A percentile compares a stretch with the other conserved stretches of the same genome.
These are phyloP conservation scores for Dalbergia oliveri DNA, from an alignment of 306 rosid species.

Conservation along the genomic window DNA sequence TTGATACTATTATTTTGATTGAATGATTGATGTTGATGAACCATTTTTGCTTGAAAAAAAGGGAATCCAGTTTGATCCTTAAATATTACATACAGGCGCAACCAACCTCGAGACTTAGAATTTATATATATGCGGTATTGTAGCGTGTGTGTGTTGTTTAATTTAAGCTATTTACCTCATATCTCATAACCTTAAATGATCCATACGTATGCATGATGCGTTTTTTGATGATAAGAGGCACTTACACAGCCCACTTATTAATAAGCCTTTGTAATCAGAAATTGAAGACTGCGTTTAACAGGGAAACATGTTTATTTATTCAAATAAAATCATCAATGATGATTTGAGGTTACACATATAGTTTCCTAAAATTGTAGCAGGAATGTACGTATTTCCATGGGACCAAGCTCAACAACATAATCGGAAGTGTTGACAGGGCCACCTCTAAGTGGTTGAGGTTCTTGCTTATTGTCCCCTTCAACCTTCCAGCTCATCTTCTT, in stretches of 20 bases:
- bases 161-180: neutral
- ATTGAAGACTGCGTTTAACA: neutral
- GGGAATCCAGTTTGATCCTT: neutral
- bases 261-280: neutral
- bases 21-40: neutral
- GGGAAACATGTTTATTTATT: slow-evolving; percentile 33
- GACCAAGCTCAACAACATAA: slow-evolving; percentile 77
- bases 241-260: neutral
- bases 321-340: neutral
- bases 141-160: no score
- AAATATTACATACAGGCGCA: neutral
- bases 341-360: neutral
- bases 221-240: neutral
- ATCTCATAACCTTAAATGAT: neutral
- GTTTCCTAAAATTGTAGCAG: slow-evolving; percentile 54
- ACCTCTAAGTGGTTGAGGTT: slow-evolving; percentile 58
- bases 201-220: neutral
- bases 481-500: slow-evolving; percentile 72
- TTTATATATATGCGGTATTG: neutral
- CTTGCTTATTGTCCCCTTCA: slow-evolving; percentile 54
- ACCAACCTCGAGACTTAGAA: neutral
- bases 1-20: neutral
- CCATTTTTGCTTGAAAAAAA: no score
- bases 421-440: slow-evolving; percentile 46
- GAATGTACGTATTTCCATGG: slow-evolving; percentile 90